Evolutionary conservation across 768 basidiomycete species (phyloP).

Genomic region (Lentinula guzmanii): DNA sequence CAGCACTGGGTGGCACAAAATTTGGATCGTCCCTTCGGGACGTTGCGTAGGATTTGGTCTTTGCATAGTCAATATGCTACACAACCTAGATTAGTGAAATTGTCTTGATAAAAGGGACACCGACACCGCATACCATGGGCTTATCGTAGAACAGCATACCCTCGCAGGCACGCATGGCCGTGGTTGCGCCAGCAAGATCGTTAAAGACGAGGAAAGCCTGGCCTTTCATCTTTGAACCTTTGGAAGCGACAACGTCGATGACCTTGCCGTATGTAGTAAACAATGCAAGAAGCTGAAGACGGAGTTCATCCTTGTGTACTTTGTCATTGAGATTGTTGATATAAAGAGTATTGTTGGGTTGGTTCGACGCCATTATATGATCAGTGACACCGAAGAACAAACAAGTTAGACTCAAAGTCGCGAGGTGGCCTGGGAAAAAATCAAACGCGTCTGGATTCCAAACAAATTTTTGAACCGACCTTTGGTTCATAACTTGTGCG

Average conservation of each 20-base stretch:
- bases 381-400: not conserved
- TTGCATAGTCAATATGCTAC: slow-evolving; percentile 90
- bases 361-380: slow-evolving; percentile 29
- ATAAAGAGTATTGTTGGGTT: slow-evolving; percentile 87
- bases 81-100: not conserved
- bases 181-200: slow-evolving; percentile 85
- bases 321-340: slow-evolving; percentile 92
- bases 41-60: slow-evolving; percentile 83
- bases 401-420: slow-evolving; percentile 7
- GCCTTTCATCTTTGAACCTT: slow-evolving; percentile 80
- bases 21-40: slow-evolving; percentile 71
- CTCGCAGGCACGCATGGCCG: slow-evolving; percentile 88
- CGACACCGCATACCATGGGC: slow-evolving; percentile 58
- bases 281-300: slow-evolving; percentile 74
- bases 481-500: not conserved
- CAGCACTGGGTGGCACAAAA: slow-evolving; percentile 69
- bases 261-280: slow-evolving; percentile 93
- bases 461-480: not conserved
- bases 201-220: slow-evolving; percentile 96
- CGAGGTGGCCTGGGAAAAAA: not conserved
- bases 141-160: slow-evolving; percentile 94
- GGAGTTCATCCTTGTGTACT: slow-evolving; percentile 86
- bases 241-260: slow-evolving; percentile 89
- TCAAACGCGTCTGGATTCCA: not conserved
- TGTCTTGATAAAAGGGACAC: not conserved